These are phyloP conservation scores for Lolium perenne DNA, from an alignment of 176 grass and related monocot genomes.

Conservation along the genomic window DNA sequence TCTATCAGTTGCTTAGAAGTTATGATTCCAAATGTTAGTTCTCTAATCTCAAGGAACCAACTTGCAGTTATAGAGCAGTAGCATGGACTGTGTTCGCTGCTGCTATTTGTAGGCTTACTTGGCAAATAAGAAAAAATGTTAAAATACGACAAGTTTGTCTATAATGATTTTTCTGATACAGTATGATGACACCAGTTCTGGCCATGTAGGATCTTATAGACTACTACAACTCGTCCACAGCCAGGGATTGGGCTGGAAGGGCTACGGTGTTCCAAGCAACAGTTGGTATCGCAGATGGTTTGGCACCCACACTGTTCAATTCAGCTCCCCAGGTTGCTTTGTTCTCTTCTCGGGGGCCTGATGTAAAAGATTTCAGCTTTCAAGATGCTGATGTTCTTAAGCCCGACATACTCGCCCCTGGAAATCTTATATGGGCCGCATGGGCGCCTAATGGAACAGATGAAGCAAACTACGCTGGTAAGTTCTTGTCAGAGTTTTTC, in stretches of 20 bases:
- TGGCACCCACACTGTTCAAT: slow-evolving; percentile 87
- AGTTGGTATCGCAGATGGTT: slow-evolving; percentile 85
- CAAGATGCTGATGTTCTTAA: slow-evolving; percentile 98
- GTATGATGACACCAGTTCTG: slow-evolving; percentile 32
- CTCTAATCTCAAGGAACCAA: neutral
- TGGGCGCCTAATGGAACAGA: slow-evolving; percentile 97
- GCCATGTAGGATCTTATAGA: slow-evolving; percentile 84
- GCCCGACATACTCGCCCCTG: slow-evolving; percentile 93
- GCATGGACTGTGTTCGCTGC: slow-evolving; percentile 2
- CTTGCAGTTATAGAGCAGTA: neutral
- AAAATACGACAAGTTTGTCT: slow-evolving; percentile 20
- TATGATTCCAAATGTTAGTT: neutral
- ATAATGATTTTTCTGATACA: slow-evolving; percentile 24
- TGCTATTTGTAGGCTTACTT: slow-evolving; percentile 27
- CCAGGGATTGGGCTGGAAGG: slow-evolving; percentile 93
- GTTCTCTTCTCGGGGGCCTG: slow-evolving; percentile 96
- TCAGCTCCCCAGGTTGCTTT: slow-evolving; percentile 94
- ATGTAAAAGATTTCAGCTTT: slow-evolving; percentile 99
- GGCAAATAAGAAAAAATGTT: neutral
- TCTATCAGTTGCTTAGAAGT: neutral
- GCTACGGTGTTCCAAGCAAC: slow-evolving; percentile 75
- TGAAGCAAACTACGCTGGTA: slow-evolving; percentile 88
- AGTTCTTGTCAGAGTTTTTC: neutral
- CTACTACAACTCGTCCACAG: slow-evolving; percentile 92
- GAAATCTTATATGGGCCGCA: slow-evolving; percentile 95